Evolutionary conservation across 2,329 filamentous ascomycete species (phyloP).

Genomic region (Pyrenophora graminea): DNA sequence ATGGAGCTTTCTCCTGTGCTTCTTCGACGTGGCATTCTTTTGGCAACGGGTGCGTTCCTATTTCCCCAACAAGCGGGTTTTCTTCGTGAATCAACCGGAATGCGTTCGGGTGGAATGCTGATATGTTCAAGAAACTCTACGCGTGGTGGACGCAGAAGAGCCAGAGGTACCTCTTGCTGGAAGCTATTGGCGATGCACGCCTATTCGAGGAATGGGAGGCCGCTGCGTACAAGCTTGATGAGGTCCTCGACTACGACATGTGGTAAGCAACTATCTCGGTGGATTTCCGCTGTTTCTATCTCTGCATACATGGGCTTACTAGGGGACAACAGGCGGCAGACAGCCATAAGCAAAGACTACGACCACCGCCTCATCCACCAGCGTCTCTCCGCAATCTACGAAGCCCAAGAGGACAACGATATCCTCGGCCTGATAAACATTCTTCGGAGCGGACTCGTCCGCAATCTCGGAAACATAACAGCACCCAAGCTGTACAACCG

Average conservation of each 20-base stretch:
- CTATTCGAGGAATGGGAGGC: slow-evolving; percentile 86
- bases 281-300: background rate
- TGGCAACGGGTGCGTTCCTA: slow-evolving; percentile 45
- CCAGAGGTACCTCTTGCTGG: slow-evolving; percentile 67
- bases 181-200: slow-evolving; percentile 67
- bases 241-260: slow-evolving; percentile 75
- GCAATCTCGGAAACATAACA: slow-evolving; percentile 91
- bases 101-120: slow-evolving; percentile 12
- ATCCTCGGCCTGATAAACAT: slow-evolving; percentile 76
- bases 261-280: slow-evolving; percentile 60
- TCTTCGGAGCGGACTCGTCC: slow-evolving; percentile 73
- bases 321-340: slow-evolving; percentile 69
- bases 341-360: slow-evolving; percentile 78
- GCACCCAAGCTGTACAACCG: slow-evolving; percentile 79
- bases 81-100: background rate
- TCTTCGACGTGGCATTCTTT: slow-evolving; percentile 47
- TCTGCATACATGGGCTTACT: slow-evolving; percentile 5
- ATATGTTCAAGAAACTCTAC: slow-evolving; percentile 63
- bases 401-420: slow-evolving; percentile 71
- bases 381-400: slow-evolving; percentile 71
- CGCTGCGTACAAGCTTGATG: slow-evolving; percentile 81
- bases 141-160: slow-evolving; percentile 70
- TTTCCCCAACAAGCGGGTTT: slow-evolving; percentile 7
- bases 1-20: slow-evolving; percentile 37
- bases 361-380: slow-evolving; percentile 84